phyloP scores from a whole-genome alignment of 371 early-diverging fungal species.

The Rhizopus sp. region DNA sequence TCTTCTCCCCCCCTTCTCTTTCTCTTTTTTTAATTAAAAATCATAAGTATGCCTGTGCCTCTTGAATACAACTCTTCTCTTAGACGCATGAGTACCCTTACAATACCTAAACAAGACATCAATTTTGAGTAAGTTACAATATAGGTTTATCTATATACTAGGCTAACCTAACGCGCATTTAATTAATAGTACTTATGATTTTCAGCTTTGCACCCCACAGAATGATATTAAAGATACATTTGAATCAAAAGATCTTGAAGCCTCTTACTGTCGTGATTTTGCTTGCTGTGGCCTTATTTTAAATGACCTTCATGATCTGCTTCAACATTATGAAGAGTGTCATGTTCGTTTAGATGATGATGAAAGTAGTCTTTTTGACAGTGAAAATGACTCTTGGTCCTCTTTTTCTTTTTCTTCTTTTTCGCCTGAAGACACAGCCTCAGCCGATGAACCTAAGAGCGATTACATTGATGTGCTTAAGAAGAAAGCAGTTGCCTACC shows the following conservation, averaged over 20 bases:
- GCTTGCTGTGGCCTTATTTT: conserved; percentile 88
- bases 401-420: conserved; percentile 30
- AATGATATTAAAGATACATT: conserved; percentile 43
- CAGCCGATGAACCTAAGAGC: conserved; percentile 26
- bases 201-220: conserved; percentile 44
- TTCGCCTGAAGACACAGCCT: conserved; percentile 22
- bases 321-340: conserved; percentile 94
- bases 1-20: not conserved
- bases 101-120: conserved; percentile 40
- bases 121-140: conserved; percentile 23
- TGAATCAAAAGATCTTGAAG: conserved; percentile 79
- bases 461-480: conserved; percentile 26
- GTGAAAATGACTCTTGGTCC: conserved; percentile 37
- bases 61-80: conserved; percentile 34
- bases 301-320: conserved; percentile 86
- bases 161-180: conserved; percentile 1
- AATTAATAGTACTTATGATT: conserved; percentile 42
- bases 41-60: conserved; percentile 40
- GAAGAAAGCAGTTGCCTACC: conserved; percentile 48
- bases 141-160: not conserved
- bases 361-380: conserved; percentile 53
- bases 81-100: conserved; percentile 47
- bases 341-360: conserved; percentile 88
- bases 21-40: not conserved
- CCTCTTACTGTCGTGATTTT: conserved; percentile 91